Evolutionary conservation across 805 yeast species (phyloP).

Genomic region (Pichia phayaonensis): DNA sequence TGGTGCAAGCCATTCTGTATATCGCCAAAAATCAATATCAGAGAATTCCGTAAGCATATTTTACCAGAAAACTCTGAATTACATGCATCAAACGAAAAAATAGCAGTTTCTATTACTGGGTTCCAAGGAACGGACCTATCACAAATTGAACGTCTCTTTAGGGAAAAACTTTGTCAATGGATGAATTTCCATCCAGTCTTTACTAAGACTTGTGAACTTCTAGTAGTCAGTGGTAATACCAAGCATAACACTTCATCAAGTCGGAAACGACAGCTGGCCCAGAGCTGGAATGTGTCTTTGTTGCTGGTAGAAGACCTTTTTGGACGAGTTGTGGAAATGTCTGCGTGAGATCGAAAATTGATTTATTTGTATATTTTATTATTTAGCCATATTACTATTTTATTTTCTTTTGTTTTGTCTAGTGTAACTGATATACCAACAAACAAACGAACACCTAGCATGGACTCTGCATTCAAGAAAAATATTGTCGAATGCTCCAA

Average conservation of each 20-base stretch:
- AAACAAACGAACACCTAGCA: not conserved
- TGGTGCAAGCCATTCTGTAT: conserved; percentile 21
- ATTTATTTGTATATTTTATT: not conserved
- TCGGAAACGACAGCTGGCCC: conserved; percentile 18
- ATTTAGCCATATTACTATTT: too few relatives aligned
- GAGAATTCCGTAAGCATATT: not conserved
- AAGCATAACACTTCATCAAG: not conserved
- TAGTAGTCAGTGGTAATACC: conserved; percentile 32
- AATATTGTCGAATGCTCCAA: not conserved
- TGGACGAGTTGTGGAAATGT: not conserved
- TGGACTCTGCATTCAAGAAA: conserved; percentile 1
- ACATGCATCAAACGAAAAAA: not conserved
- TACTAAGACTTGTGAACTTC: conserved; percentile 42
- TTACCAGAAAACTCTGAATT: not conserved
- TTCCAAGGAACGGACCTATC: conserved; percentile 26
- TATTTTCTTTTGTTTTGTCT: too few relatives aligned
- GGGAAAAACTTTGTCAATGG: conserved; percentile 36
- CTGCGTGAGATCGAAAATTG: not conserved
- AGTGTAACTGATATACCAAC: too few relatives aligned
- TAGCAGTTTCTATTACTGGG: conserved; percentile 23
- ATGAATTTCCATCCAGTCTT: conserved; percentile 45
- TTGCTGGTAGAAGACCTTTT: conserved; percentile 8
- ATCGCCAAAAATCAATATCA: not conserved
- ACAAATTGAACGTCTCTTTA: conserved; percentile 42
- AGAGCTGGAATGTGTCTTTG: conserved; percentile 17